These are phyloP conservation scores for Cetradonia linearis DNA, from an alignment of 495 filamentous ascomycete genomes.

Conservation along the genomic window DNA sequence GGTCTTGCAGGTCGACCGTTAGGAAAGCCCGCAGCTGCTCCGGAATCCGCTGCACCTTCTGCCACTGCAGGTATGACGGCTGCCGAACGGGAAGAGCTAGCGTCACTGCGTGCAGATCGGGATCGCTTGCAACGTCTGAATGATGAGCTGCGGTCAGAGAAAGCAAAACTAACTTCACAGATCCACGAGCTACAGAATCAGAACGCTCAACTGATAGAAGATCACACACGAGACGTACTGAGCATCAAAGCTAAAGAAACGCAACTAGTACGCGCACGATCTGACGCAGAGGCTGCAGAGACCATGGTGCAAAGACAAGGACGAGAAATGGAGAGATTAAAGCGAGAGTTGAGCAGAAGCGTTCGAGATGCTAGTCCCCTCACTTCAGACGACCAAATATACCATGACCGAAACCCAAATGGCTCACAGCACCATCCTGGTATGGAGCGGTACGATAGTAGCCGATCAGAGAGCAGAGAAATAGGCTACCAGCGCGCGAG, in stretches of 20 bases:
- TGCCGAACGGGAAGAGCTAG: constrained; percentile 77
- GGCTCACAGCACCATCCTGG: constrained; percentile 12
- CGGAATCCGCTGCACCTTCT: constrained; percentile 26
- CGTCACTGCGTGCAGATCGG: constrained; percentile 74
- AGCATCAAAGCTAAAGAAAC: constrained; percentile 98
- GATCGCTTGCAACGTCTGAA: constrained; percentile 60
- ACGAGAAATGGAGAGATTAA: constrained; percentile 84
- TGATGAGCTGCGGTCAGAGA: constrained; percentile 68
- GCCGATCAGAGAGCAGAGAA: constrained; percentile 11
- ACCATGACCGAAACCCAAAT: constrained; percentile 39
- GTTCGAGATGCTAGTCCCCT: constrained; percentile 19
- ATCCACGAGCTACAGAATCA: constrained; percentile 85
- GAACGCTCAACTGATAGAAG: constrained; percentile 93
- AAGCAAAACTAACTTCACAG: constrained; percentile 61
- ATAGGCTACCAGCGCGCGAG: constrained; percentile 33
- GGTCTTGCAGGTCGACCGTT: constrained; percentile 79
- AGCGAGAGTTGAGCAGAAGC: constrained; percentile 51
- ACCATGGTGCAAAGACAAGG: constrained; percentile 69
- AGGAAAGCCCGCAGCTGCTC: constrained; percentile 52
- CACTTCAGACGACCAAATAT: constrained; percentile 35
- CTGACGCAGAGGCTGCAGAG: constrained; percentile 82
- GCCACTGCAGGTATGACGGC: constrained; percentile 47
- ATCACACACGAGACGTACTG: constrained; percentile 89
- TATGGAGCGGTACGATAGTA: constrained; percentile 14
- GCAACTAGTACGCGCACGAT: constrained; percentile 81